Base-by-base conservation (phyloP, 495 filamentous ascomycete genomes). In the Tuber aestivum region DNA sequence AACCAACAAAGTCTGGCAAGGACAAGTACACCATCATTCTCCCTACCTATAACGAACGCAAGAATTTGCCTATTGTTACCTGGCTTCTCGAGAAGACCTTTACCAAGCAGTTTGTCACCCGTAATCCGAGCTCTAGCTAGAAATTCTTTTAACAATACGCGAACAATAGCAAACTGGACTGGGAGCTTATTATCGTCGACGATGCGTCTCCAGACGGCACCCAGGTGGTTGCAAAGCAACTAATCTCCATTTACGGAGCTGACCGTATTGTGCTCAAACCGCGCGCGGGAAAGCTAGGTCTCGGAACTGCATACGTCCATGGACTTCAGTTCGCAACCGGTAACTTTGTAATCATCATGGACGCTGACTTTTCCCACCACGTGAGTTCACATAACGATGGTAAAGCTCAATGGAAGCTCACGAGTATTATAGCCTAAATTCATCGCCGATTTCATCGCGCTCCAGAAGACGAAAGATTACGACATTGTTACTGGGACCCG, bases 291-390 rank as follows among this genome's bases (percentile, higher is more conserved):
- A 98, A 99, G 86, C 92, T 99, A 61, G 96, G 96, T 27, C 90
- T 99, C 40, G 95, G 95, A 74, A 98, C 95, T 3, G 95, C 96
- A 16, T 99, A 99, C 86, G 92, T 98, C 68, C 94, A 99, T 84
- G 95, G 95, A 61, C 87, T 98, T 72, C 87, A 94, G 82, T 97
- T 90, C 83, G 91, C 87, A 48, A 93, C 90, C 37, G 95, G 95
- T 78, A 97, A 94, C 87, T 98, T 89, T 84, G 91, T 99, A 75
- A 93, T 99, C 87, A 99, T 99, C 87, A 98, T 99, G 95, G 95
- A 99, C 87, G 95, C 95, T 85, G 95, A 99, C 85, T 99, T 99
- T 89, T 92, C 90, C 83, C 96, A 99, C 87, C 95, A 99, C 86
- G 85, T 86, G 77, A 85, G 81, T 27, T 70, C 20, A 37, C 69